Evolutionary conservation across 768 basidiomycete genomes (phyloP), one percentile per base, ranked within the genome.

Genomic region (Bullera alba): DNA sequence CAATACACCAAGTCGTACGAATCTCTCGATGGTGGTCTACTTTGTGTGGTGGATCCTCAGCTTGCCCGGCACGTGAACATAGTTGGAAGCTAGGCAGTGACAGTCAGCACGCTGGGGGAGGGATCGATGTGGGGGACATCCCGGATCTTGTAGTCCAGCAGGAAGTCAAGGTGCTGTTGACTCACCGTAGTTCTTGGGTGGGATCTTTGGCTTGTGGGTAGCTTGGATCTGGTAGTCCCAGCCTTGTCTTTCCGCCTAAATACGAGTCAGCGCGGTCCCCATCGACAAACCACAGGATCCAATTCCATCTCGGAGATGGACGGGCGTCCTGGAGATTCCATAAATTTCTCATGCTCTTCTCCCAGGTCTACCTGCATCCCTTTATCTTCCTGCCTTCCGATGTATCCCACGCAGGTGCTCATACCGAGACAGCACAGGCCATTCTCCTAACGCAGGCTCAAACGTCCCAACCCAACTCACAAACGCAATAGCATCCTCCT

Each of bases 31-130:
- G n/a, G n/a, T n/a, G 19, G 19, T 12, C 37, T 90, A 96, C 79
- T 96, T 96, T 44, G 92, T 96, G 70, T 85, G 84, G 72, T 80
- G 75, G 62, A 92, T 85, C 53, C 91, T 81, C 49, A 96, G 78
- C 61, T 80, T 85, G 63, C 80, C 76, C 2, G 87, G 70, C 21
- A 72, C 60, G 76, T 96, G 92, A 15, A 87, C 76, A 72, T 79
- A 96, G 77, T 90, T 97, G 79, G 91, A 91, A 35, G 88, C 82
- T 96, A 87, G 15, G 83, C 84, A 84, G 85, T 50, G 88, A 82
- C 53, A 80, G 79, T 16, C n/a, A n/a, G n/a, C n/a, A n/a, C n/a
- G n/a, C n/a, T n/a, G n/a, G n/a, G n/a, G n/a, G n/a, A n/a, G n/a
- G n/a, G n/a, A n/a, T n/a, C n/a, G n/a, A n/a, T n/a, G n/a, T n/a